A percentile compares a stretch with the other conserved stretches of the same genome.
Conservation (phyloP, 768 basidiomycete genomes). For the Boletus sp. region DNA sequence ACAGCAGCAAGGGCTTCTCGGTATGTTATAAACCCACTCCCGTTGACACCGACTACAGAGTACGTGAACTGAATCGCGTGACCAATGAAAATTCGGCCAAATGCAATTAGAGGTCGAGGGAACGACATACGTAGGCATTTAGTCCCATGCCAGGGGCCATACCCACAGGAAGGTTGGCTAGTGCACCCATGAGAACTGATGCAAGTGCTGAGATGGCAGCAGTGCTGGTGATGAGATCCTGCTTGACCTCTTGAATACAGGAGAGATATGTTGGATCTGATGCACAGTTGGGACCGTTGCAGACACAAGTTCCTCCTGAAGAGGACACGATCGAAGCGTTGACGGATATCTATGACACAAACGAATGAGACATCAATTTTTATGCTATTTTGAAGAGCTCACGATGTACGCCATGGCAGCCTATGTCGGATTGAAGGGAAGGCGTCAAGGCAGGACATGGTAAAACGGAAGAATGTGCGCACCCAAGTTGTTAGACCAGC, state of each 20-base stretch:
- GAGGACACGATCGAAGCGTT: constrained; percentile 78
- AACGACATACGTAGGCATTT: constrained; percentile 66
- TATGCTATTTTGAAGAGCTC: constrained; percentile 18
- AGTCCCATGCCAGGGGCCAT: constrained; percentile 85
- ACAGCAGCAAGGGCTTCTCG: constrained; percentile 81
- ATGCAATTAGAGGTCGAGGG: not conserved
- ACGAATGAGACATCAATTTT: not conserved
- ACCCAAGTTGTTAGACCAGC: constrained; percentile 84
- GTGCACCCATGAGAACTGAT: constrained; percentile 77
- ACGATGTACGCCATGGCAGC: constrained; percentile 87
- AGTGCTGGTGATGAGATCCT: constrained; percentile 81
- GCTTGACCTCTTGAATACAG: constrained; percentile 61
- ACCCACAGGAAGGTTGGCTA: constrained; percentile 88
- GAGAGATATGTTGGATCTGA: constrained; percentile 50
- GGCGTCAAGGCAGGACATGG: constrained; percentile 3
- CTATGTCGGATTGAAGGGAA: constrained; percentile 29
- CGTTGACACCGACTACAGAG: constrained; percentile 84
- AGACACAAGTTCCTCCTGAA: constrained; percentile 81
- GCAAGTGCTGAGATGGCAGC: constrained; percentile 74
- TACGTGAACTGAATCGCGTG: constrained; percentile 66
- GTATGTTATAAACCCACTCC: constrained; percentile 66
- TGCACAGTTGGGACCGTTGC: constrained; percentile 54
- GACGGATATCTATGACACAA: constrained; percentile 63
- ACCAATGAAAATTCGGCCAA: not conserved
- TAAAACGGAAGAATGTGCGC: constrained; percentile 23